Conservation (phyloP, 2,329 filamentous ascomycete genomes). For the Claviceps spartinae region DNA sequence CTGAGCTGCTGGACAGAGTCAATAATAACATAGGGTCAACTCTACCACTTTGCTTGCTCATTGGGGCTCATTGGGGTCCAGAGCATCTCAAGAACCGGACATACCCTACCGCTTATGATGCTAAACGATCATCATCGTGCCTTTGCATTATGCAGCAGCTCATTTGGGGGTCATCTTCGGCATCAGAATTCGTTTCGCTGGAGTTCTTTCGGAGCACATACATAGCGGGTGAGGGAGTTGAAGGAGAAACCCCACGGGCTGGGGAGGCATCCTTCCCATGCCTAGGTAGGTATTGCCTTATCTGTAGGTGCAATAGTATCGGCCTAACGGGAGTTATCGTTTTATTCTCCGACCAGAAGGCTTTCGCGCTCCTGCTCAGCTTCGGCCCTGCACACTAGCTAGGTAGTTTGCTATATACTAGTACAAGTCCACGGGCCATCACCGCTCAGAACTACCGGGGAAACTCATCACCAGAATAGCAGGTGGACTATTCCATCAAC, state of each 20-base stretch:
- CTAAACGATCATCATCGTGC: constrained; percentile 4
- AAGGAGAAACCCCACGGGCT: too few relatives aligned
- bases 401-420: too few relatives aligned
- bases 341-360: constrained; percentile 5
- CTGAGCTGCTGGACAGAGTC: neutral
- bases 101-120: constrained; percentile 3
- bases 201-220: neutral
- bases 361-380: neutral
- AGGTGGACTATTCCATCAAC: neutral
- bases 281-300: neutral
- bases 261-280: neutral
- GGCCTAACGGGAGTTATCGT: neutral
- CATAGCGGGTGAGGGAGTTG: too few relatives aligned
- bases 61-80: neutral
- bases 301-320: neutral
- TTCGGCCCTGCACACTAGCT: neutral
- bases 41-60: neutral
- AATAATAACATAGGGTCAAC: constrained; percentile 1
- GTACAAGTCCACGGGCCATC: neutral
- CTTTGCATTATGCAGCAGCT: constrained; percentile 5
- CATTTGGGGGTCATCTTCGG: neutral
- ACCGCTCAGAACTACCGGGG: neutral
- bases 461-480: neutral
- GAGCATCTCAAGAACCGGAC: neutral
- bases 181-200: neutral